These are phyloP conservation scores for Termitomyces sp. DNA, from an alignment of 768 basidiomycete species.

Conservation along the genomic window DNA sequence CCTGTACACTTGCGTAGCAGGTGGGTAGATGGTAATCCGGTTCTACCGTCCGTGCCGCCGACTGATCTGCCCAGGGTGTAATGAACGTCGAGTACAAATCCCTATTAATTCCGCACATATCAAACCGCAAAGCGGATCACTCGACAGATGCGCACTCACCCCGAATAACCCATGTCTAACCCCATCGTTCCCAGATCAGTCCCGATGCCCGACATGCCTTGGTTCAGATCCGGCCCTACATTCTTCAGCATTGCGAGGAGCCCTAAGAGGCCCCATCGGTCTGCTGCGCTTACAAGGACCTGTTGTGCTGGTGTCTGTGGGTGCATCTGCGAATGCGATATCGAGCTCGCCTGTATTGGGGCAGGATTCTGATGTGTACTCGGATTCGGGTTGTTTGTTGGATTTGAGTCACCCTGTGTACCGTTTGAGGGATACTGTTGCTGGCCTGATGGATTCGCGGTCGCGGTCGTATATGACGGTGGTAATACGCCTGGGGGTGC, in stretches of 20 bases:
- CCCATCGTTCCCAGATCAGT: conserved; percentile 91
- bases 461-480: conserved; percentile 23
- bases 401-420: conserved; percentile 27
- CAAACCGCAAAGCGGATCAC: conserved; percentile 3
- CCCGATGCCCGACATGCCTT: conserved; percentile 77
- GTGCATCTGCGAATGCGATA: conserved; percentile 38
- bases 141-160: conserved; percentile 44
- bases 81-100: conserved; percentile 90
- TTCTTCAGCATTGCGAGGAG: conserved; percentile 84
- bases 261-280: conserved; percentile 90
- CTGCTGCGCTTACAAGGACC: conserved; percentile 86
- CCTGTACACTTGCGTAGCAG: conserved; percentile 86
- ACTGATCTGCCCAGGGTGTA: conserved; percentile 94
- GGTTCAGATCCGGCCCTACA: conserved; percentile 68
- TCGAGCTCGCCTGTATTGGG: conserved; percentile 24
- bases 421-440: conserved; percentile 32
- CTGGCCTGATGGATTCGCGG: conserved; percentile 23
- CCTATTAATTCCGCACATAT: conserved; percentile 29
- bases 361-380: conserved; percentile 27
- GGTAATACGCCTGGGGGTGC: conserved; percentile 42
- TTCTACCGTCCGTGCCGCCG: conserved; percentile 79
- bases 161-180: conserved; percentile 78
- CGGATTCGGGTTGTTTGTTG: conserved; percentile 22
- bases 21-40: conserved; percentile 87
- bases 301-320: conserved; percentile 93